Percentiles rank a stretch among this genome's conserved stretches.
Conservation (phyloP, 257 asterid genomes). For the Rhazya stricta region DNA sequence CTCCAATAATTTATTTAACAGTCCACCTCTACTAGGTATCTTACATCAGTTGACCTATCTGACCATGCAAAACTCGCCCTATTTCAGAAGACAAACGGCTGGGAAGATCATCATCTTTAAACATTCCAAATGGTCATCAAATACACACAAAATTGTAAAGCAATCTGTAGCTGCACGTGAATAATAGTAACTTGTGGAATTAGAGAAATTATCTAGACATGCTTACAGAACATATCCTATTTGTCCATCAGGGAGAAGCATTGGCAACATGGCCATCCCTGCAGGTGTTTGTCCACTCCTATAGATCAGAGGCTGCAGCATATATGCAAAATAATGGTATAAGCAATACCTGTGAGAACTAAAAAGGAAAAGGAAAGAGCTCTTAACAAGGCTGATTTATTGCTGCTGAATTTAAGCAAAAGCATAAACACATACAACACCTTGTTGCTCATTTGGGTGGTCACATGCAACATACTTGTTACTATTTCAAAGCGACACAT, state of each 20-base stretch:
- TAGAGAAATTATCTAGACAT: background rate
- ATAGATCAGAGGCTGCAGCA: constrained; percentile 62
- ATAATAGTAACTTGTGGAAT: background rate
- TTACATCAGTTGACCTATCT: no score
- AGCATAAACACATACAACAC: background rate
- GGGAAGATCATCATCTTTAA: no score
- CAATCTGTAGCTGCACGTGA: background rate
- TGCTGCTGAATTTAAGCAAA: background rate
- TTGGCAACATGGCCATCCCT: constrained; percentile 95
- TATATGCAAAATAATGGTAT: background rate
- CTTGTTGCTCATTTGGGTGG: background rate
- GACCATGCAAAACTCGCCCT: no score
- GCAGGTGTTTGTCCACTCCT: constrained; percentile 69
- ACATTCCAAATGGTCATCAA: background rate
- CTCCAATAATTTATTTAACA: no score
- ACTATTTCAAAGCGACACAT: no score
- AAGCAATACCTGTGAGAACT: background rate
- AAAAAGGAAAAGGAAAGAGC: background rate
- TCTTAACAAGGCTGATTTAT: constrained; percentile 9
- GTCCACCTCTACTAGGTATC: no score
- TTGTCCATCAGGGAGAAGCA: constrained; percentile 96
- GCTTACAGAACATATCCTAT: constrained; percentile 97
- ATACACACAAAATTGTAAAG: background rate
- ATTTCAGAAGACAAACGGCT: no score
- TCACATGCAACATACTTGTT: background rate